Conservation (phyloP, 768 basidiomycete genomes). For the Clathrus columnatus region DNA sequence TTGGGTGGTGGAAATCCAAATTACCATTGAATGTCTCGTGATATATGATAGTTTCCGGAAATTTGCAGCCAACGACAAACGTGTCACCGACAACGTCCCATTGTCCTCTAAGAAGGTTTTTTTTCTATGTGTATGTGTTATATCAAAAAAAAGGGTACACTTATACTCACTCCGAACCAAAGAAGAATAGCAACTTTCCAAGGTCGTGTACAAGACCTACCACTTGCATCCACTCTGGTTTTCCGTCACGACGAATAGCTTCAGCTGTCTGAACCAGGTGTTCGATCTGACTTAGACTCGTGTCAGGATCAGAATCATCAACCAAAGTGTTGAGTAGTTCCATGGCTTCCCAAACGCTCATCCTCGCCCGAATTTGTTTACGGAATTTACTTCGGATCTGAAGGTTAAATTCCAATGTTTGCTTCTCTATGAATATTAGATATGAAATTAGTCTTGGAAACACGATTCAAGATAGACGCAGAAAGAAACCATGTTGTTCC, state of each 20-base stretch:
- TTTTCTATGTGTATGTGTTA: background rate
- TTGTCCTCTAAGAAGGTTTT: conserved; percentile 43
- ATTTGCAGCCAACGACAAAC: conserved; percentile 78
- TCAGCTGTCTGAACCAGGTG: conserved; percentile 90
- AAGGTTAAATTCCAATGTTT: conserved; percentile 81
- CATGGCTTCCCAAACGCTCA: conserved; percentile 83
- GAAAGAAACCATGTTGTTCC: conserved; percentile 52
- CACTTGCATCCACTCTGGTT: conserved; percentile 91
- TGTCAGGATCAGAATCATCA: conserved; percentile 89
- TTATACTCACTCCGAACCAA: conserved; percentile 50
- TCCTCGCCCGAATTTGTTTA: conserved; percentile 55
- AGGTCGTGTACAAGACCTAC: conserved; percentile 84
- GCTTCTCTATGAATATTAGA: conserved; percentile 51
- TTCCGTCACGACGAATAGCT: conserved; percentile 75
- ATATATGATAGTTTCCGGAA: conserved; percentile 77
- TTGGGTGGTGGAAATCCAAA: conserved; percentile 53
- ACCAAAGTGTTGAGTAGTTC: conserved; percentile 80
- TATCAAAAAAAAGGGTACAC: background rate
- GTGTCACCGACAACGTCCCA: conserved; percentile 93
- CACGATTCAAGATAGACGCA: conserved; percentile 23
- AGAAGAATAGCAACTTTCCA: conserved; percentile 79
- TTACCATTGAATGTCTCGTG: conserved; percentile 70
- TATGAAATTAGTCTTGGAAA: background rate
- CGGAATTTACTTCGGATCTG: conserved; percentile 68
- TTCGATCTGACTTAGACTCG: conserved; percentile 68